Base-by-base conservation (phyloP, 2,329 filamentous ascomycete genomes). In the Paradendryphiella salina region DNA sequence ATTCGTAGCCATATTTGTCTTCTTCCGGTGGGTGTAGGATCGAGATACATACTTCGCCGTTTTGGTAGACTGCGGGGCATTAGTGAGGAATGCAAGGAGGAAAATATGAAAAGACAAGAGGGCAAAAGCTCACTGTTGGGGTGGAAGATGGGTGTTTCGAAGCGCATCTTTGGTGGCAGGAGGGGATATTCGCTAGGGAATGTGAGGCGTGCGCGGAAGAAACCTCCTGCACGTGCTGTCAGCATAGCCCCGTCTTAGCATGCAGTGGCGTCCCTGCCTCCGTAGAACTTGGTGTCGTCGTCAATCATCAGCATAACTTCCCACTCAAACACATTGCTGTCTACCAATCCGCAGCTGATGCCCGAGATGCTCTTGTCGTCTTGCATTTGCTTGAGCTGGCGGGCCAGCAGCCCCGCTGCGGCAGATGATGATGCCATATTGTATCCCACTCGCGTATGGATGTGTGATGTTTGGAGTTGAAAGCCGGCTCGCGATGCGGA, bases 231-330 rank as follows among this genome's bases (percentile, higher is more conserved):
- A 4, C 13, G 17, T 7, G 2, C 14, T 38, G 52, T 62, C 36
- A 63, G 49, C 40, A 20, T 33, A 23, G 10, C 13, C 7, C 13
- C 13, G 5, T 13, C 26, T 15, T 2, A 13, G 23, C 9, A n/a
- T 20, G n/a, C n/a, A 18, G 4, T 15, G 8, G 28, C 2, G 6
- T 23, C n/a, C 20, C 18, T 76, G 93, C 92, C 92, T 66, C 92
- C 92, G 66, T 96, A 96, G 74, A 89, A 89, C 76, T 92, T 93
- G 76, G 89, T 92, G 70, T 96, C 91, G 65, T 96, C 92, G 56
- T 85, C 90, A 60, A 97, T 93, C 93, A 99, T 97, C 54, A 99
- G 84, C 89, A 96, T 96, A 15, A 97, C 91, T 75, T 97, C 92
- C 94, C 94, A 99, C 78, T 96, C 89, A 61, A 96, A 96, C 8